A percentile compares a stretch with the other conserved stretches of the same genome.
These are phyloP conservation scores for Cocos nucifera DNA, from an alignment of 176 grass and related monocot genomes.

Conservation along the genomic window DNA sequence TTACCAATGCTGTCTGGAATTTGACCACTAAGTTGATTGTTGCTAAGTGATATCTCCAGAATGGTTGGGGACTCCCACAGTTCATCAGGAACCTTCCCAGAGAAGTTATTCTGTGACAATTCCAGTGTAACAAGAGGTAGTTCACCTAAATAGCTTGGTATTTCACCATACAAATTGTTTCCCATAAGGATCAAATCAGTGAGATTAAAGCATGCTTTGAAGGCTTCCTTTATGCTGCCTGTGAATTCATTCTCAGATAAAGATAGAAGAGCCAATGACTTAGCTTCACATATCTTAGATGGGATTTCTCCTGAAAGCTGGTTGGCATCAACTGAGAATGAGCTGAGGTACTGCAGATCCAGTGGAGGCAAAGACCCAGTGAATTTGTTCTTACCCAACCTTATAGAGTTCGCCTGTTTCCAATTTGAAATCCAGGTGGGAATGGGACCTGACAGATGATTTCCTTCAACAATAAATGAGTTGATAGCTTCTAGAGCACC, in stretches of 20 bases:
- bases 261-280: conserved; percentile 44
- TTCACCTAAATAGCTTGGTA: conserved; percentile 66
- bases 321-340: conserved; percentile 81
- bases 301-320: conserved; percentile 65
- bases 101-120: conserved; percentile 74
- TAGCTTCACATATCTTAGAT: conserved; percentile 44
- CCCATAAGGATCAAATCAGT: conserved; percentile 64
- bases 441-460: conserved; percentile 60
- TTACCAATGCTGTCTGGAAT: conserved; percentile 58
- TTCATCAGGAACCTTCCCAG: conserved; percentile 44
- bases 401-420: conserved; percentile 42
- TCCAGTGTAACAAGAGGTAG: conserved; percentile 70
- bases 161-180: conserved; percentile 76
- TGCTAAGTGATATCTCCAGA: conserved; percentile 59
- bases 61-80: conserved; percentile 68
- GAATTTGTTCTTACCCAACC: conserved; percentile 59
- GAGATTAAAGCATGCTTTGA: conserved; percentile 62
- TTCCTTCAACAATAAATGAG: conserved; percentile 55
- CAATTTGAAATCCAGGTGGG: conserved; percentile 76
- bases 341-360: conserved; percentile 37
- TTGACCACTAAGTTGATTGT: conserved; percentile 55
- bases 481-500: conserved; percentile 39
- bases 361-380: conserved; percentile 55
- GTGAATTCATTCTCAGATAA: conserved; percentile 66
- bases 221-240: conserved; percentile 49